These are phyloP conservation scores for Pichia phayaonensis DNA, from an alignment of 805 yeast species.

Conservation along the genomic window DNA sequence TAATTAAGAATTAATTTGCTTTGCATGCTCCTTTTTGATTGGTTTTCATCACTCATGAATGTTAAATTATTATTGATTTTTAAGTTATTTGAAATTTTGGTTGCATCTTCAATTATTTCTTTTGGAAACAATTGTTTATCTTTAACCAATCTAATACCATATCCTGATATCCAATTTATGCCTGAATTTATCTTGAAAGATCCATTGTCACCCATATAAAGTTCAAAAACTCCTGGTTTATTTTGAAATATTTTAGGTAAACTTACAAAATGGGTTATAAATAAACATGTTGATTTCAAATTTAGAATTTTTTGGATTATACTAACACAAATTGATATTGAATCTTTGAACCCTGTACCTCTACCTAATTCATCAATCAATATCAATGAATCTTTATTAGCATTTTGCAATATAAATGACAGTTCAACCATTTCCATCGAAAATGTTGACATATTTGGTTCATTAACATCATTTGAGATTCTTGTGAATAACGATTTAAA, in stretches of 20 bases:
- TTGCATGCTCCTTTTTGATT: not conserved
- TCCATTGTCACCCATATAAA: slow-evolving; percentile 29
- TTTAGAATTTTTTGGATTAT: slow-evolving; percentile 32
- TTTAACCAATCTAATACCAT: slow-evolving; percentile 28
- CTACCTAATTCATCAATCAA: slow-evolving; percentile 52
- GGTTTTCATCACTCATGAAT: not conserved
- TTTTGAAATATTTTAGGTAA: slow-evolving; percentile 30
- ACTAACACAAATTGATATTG: slow-evolving; percentile 43
- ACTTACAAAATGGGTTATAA: slow-evolving; percentile 40
- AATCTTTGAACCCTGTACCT: slow-evolving; percentile 44
- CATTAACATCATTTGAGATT: slow-evolving; percentile 30
- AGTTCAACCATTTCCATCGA: slow-evolving; percentile 42
- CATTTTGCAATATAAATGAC: slow-evolving; percentile 35
- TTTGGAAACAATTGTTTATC: slow-evolving; percentile 22
- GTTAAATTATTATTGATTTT: not conserved
- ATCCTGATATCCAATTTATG: slow-evolving; percentile 15
- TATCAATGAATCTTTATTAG: slow-evolving; percentile 25
- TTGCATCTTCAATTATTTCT: slow-evolving; percentile 23
- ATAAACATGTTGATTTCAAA: slow-evolving; percentile 26
- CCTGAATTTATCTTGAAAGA: slow-evolving; percentile 29
- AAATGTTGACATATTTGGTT: slow-evolving; percentile 34
- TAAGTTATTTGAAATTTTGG: slow-evolving; percentile 18
- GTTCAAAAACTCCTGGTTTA: slow-evolving; percentile 30
- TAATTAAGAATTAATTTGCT: not conserved
- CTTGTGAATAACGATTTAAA: slow-evolving; percentile 33